phyloP scores from a whole-genome alignment of 106 monocot genomes.

The Acanthochlamys bracteata region DNA sequence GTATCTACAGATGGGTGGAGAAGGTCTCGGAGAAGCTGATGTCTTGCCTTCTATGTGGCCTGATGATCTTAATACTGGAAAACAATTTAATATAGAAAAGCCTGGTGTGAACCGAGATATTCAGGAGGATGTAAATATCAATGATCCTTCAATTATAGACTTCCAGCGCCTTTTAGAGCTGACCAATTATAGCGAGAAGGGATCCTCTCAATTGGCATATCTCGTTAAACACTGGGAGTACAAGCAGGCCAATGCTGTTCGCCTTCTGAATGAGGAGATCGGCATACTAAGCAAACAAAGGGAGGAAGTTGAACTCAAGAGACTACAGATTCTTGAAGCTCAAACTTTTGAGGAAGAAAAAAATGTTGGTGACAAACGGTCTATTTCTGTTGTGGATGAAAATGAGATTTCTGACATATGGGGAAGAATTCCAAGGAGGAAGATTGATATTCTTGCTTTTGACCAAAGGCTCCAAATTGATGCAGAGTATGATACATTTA shows the following conservation, averaged over 20 bases:
- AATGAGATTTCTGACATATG: slow-evolving; percentile 42
- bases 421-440: slow-evolving; percentile 32
- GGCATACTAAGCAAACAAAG: slow-evolving; percentile 42
- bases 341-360: slow-evolving; percentile 52
- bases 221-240: slow-evolving; percentile 59
- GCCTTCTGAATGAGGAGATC: slow-evolving; percentile 65
- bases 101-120: slow-evolving; percentile 40
- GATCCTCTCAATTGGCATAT: slow-evolving; percentile 56
- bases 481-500: slow-evolving; percentile 32
- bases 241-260: slow-evolving; percentile 52
- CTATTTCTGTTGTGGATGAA: slow-evolving; percentile 46
- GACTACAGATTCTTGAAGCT: slow-evolving; percentile 49
- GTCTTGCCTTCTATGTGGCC: slow-evolving; percentile 66
- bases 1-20: slow-evolving; percentile 33
- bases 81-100: slow-evolving; percentile 65
- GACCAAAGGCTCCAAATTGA: slow-evolving; percentile 35
- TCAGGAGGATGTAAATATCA: slow-evolving; percentile 36
- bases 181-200: slow-evolving; percentile 54
- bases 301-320: slow-evolving; percentile 48
- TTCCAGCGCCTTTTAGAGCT: slow-evolving; percentile 44
- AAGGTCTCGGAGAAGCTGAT: slow-evolving; percentile 27
- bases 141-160: slow-evolving; percentile 36
- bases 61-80: slow-evolving; percentile 44
- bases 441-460: slow-evolving; percentile 24
- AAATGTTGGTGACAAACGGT: slow-evolving; percentile 24